These are phyloP conservation scores for Carex parvula DNA, from an alignment of 176 grass and related monocot species.

Conservation along the genomic window DNA sequence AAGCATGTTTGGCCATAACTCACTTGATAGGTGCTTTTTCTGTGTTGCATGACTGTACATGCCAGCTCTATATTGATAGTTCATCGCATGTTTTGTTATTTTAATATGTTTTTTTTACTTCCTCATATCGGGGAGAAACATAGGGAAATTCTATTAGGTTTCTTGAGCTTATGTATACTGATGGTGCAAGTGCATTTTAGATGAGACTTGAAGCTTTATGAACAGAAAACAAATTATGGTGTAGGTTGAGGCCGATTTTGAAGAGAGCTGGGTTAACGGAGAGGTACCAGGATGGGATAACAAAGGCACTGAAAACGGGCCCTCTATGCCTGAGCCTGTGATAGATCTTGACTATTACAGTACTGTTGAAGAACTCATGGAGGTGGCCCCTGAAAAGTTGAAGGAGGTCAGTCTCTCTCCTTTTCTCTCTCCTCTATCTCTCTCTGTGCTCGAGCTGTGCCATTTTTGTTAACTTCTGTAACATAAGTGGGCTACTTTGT, in stretches of 20 bases:
- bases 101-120: background rate
- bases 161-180: background rate
- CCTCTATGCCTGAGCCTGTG: constrained; percentile 34
- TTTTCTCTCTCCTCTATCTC: background rate
- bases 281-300: constrained; percentile 64
- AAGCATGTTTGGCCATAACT: background rate
- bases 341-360: constrained; percentile 93
- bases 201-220: background rate
- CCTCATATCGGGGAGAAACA: background rate
- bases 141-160: background rate
- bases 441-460: background rate
- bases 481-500: background rate
- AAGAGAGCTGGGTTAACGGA: constrained; percentile 64
- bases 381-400: constrained; percentile 77
- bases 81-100: background rate
- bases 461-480: background rate
- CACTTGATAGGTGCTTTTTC: background rate
- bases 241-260: constrained; percentile 82
- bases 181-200: background rate
- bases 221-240: background rate
- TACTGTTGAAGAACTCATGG: constrained; percentile 80
- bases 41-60: background rate
- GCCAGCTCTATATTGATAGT: background rate
- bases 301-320: constrained; percentile 43
- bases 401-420: constrained; percentile 55